These are phyloP conservation scores for Verticillium tricorpus DNA, from an alignment of 2,329 filamentous ascomycete species.

Conservation along the genomic window DNA sequence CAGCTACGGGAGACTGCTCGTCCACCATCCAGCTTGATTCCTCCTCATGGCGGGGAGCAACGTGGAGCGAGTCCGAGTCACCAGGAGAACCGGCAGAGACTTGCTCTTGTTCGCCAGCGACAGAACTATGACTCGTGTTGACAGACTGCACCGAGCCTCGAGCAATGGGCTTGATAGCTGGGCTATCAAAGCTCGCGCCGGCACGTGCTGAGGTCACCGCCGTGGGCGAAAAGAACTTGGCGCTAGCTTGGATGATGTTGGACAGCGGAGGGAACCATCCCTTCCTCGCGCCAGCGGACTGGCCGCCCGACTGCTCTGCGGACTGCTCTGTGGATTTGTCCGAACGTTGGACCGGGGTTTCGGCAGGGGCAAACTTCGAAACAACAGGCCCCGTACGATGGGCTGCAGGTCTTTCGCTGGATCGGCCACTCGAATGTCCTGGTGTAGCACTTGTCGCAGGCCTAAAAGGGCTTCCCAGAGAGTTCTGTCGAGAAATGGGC, in stretches of 20 bases:
- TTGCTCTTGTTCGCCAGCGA: background rate
- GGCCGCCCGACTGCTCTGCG: conserved; percentile 2
- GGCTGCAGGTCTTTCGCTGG: background rate
- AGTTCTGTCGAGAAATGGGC: conserved; percentile 44
- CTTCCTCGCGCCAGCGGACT: conserved; percentile 4
- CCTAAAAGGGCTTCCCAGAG: conserved; percentile 53
- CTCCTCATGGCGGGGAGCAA: background rate
- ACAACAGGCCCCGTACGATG: background rate
- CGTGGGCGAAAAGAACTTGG: conserved; percentile 12
- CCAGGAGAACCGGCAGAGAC: background rate
- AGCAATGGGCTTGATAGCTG: background rate
- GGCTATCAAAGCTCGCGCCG: background rate
- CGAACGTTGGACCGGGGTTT: background rate
- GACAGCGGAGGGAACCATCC: conserved; percentile 8
- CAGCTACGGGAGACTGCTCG: background rate
- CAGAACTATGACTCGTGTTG: background rate
- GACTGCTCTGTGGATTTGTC: background rate
- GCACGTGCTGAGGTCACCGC: background rate
- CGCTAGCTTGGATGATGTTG: conserved; percentile 11
- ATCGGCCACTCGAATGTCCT: conserved; percentile 1
- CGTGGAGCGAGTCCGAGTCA: background rate
- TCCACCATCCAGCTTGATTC: background rate
- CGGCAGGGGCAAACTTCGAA: background rate
- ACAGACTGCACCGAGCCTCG: background rate
- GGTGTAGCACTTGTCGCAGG: conserved; percentile 2